phyloP scores from a whole-genome alignment of 2,329 filamentous ascomycete genomes.

The Dothistroma septosporum region DNA sequence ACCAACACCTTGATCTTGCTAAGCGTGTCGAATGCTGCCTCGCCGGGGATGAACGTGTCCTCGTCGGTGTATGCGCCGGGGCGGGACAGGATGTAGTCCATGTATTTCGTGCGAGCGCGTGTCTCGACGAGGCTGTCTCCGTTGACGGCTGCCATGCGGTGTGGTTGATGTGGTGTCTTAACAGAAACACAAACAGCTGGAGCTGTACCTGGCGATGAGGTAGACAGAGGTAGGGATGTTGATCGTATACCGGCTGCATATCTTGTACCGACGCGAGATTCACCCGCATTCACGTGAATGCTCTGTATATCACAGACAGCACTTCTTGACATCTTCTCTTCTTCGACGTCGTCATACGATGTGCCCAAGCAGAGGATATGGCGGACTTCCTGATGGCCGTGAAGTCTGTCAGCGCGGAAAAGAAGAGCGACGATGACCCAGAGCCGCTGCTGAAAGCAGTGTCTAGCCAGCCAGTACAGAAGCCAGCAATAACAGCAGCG shows the following conservation, averaged over 20 bases:
- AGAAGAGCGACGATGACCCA: constrained; percentile 2
- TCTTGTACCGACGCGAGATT: constrained; percentile 7
- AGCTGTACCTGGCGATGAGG: background rate
- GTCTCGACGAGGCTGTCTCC: constrained; percentile 42
- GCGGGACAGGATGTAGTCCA: constrained; percentile 73
- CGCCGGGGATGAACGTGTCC: constrained; percentile 40
- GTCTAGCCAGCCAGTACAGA: constrained; percentile 4
- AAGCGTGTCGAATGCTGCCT: constrained; percentile 53
- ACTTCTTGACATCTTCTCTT: background rate
- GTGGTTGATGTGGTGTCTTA: background rate
- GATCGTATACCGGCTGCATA: background rate
- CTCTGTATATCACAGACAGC: background rate
- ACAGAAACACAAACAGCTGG: background rate
- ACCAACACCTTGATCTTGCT: constrained; percentile 59
- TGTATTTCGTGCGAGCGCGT: constrained; percentile 59
- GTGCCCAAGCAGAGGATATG: constrained; percentile 38
- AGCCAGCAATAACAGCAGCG: background rate
- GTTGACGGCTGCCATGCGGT: constrained; percentile 20
- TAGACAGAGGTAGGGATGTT: background rate
- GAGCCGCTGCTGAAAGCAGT: constrained; percentile 15
- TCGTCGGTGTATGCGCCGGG: constrained; percentile 77
- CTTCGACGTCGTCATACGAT: constrained; percentile 11
- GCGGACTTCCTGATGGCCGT: constrained; percentile 48
- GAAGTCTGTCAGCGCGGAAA: constrained; percentile 35
- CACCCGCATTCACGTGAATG: constrained; percentile 7